Evolutionary conservation across 306 rosid species (phyloP).

Genomic region (Coriaria nepalensis): DNA sequence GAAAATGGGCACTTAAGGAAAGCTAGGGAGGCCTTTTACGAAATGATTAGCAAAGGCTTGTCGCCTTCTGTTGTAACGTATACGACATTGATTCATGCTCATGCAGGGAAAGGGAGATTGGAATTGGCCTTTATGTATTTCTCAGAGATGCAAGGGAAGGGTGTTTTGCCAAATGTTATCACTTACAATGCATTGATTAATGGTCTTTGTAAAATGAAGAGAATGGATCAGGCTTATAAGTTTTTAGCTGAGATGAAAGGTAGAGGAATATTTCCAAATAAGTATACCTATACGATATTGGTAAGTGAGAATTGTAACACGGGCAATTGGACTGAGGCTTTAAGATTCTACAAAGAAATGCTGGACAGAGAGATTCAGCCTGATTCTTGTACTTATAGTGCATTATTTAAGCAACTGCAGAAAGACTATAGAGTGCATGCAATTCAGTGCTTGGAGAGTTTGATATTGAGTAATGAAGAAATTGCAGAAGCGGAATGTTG

Average conservation of each 20-base stretch:
- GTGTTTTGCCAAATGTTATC: slow-evolving; percentile 55
- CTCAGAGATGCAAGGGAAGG: slow-evolving; percentile 51
- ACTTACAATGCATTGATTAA: slow-evolving; percentile 74
- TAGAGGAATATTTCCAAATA: slow-evolving; percentile 53
- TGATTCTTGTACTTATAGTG: slow-evolving; percentile 53
- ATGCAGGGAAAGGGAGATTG: slow-evolving; percentile 44
- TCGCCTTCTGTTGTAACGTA: slow-evolving; percentile 70
- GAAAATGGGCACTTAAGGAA: slow-evolving; percentile 36
- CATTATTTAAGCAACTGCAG: slow-evolving; percentile 43
- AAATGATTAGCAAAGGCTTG: slow-evolving; percentile 51
- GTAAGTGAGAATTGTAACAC: slow-evolving; percentile 53
- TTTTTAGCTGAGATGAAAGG: slow-evolving; percentile 47
- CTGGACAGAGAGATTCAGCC: slow-evolving; percentile 59
- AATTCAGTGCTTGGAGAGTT: slow-evolving; percentile 30
- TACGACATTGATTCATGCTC: slow-evolving; percentile 55
- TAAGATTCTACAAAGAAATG: slow-evolving; percentile 60
- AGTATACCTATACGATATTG: slow-evolving; percentile 73
- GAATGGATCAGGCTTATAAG: slow-evolving; percentile 42
- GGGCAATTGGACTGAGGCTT: slow-evolving; percentile 57
- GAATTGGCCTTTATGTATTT: slow-evolving; percentile 47
- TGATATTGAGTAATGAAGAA: slow-evolving; percentile 25
- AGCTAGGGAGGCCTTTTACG: slow-evolving; percentile 44
- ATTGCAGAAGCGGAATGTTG: slow-evolving; percentile 20
- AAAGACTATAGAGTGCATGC: slow-evolving; percentile 39
- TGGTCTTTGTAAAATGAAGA: slow-evolving; percentile 52